These are phyloP conservation scores for Hydrangea macrophylla DNA, from an alignment of 148 eudicot species.

Conservation along the genomic window DNA sequence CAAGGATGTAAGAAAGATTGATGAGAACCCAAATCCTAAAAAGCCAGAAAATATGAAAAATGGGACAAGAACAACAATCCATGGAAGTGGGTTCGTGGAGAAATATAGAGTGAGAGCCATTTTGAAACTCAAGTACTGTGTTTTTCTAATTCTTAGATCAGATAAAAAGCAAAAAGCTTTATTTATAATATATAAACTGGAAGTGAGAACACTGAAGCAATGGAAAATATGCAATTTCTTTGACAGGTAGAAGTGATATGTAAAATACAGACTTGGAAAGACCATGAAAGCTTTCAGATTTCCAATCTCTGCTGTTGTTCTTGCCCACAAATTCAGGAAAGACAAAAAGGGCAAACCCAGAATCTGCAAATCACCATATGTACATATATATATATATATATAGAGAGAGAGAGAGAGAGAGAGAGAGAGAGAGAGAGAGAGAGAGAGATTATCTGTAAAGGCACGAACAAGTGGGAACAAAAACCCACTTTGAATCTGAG, in stretches of 20 bases:
- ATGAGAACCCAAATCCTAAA: slow-evolving; percentile 21
- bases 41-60: slow-evolving; percentile 25
- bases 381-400: no score
- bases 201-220: slow-evolving; percentile 12
- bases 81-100: slow-evolving; percentile 32
- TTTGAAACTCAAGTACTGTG: no score
- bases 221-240: slow-evolving; percentile 10
- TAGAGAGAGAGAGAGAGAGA: no score
- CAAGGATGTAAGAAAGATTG: slow-evolving; percentile 29
- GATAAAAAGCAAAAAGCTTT: not conserved
- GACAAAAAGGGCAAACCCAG: no score
- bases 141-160: not conserved
- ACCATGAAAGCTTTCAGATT: not conserved
- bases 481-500: slow-evolving; percentile 10
- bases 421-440: no score
- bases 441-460: no score
- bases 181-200: not conserved
- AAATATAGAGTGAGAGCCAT: slow-evolving; percentile 42
- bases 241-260: not conserved
- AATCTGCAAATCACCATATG: no score
- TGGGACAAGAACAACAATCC: slow-evolving; percentile 35
- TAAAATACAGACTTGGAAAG: not conserved
- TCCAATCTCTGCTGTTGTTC: slow-evolving; percentile 3
- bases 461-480: slow-evolving; percentile 3
- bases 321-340: slow-evolving; percentile 1